Conservation (phyloP, 1,284 basidiomycete species). For the Leccinum fallax region DNA sequence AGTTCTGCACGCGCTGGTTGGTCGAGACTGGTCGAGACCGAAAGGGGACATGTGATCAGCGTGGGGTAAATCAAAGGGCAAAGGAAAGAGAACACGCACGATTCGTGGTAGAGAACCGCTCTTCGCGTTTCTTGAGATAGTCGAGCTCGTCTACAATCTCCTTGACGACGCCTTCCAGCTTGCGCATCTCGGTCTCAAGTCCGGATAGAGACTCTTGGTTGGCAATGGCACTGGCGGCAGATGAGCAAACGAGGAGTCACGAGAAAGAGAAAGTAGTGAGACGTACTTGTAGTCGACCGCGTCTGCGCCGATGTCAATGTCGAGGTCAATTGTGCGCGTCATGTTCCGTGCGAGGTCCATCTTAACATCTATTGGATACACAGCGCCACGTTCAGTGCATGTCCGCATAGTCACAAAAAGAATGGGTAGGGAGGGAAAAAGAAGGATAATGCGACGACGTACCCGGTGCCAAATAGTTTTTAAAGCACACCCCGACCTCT, state of each 20-base stretch:
- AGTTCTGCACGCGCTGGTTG: constrained; percentile 88
- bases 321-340: constrained; percentile 82
- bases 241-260: background rate
- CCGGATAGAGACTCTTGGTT: constrained; percentile 97
- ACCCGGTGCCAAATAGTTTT: constrained; percentile 77
- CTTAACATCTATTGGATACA: constrained; percentile 20
- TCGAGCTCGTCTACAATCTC: constrained; percentile 95
- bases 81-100: constrained; percentile 54
- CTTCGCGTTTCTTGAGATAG: constrained; percentile 90
- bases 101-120: constrained; percentile 90
- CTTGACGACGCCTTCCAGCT: constrained; percentile 91
- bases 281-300: constrained; percentile 97
- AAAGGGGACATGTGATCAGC: background rate
- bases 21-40: constrained; percentile 73
- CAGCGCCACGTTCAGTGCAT: background rate
- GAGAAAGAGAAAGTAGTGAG: background rate
- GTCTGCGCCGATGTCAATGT: constrained; percentile 97
- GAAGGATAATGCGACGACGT: constrained; percentile 35
- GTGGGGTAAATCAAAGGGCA: background rate
- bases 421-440: background rate
- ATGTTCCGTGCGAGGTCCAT: constrained; percentile 39
- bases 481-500: constrained; percentile 95
- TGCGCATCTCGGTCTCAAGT: constrained; percentile 97
- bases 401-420: background rate
- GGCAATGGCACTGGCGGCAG: constrained; percentile 80